phyloP scores from a whole-genome alignment of 257 asterid genomes.

The Echites panduratus region DNA sequence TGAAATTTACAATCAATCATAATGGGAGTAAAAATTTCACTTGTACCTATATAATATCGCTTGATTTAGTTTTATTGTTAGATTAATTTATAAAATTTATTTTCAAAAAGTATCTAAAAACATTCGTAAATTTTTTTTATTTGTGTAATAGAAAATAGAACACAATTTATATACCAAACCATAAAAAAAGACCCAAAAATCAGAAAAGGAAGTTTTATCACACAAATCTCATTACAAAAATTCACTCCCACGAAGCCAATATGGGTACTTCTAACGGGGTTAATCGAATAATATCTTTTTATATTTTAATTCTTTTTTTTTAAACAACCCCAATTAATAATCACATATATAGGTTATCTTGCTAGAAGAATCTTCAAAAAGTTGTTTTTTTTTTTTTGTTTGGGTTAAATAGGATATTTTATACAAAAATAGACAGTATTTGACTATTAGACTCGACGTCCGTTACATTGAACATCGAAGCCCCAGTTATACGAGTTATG shows the following conservation, averaged over 20 bases:
- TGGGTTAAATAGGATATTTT: neutral
- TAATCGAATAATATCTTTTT: neutral
- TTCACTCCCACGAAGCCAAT: neutral
- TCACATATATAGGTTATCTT: neutral
- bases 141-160: no score
- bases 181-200: slow-evolving; percentile 1
- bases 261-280: no score
- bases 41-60: no score
- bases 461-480: neutral
- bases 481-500: slow-evolving; percentile 37
- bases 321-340: neutral
- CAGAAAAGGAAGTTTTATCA: neutral
- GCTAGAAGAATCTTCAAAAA: neutral
- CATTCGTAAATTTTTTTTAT: no score
- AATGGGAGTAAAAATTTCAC: no score
- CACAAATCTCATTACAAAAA: slow-evolving; percentile 14
- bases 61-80: no score
- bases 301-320: neutral
- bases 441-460: neutral
- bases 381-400: neutral
- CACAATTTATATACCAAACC: no score
- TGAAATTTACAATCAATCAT: no score
- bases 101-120: no score
- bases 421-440: neutral
- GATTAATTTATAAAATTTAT: no score